A percentile compares a stretch with the other conserved stretches of the same genome.
Evolutionary conservation across 1,139 yeast genomes (phyloP).

Genomic region (Saccharomyces pastorianus): DNA sequence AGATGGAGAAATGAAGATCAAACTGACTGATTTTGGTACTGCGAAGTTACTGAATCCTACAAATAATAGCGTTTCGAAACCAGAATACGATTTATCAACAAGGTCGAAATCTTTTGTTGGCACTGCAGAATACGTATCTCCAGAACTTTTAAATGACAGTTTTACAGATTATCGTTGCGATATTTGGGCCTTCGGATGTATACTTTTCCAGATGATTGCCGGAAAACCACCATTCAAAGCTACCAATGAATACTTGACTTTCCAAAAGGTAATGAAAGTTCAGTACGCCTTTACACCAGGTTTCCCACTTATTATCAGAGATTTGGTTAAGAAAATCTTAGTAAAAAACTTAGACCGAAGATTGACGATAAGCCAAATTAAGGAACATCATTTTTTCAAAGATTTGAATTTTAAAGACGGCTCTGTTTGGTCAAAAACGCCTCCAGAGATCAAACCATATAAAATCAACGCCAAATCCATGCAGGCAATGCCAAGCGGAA

Average conservation of each 20-base stretch:
- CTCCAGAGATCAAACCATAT: slow-evolving; percentile 77
- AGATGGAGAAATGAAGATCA: slow-evolving; percentile 70
- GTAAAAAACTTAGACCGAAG: slow-evolving; percentile 63
- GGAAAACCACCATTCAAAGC: slow-evolving; percentile 97
- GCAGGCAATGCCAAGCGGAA: slow-evolving; percentile 35
- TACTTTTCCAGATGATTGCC: slow-evolving; percentile 83
- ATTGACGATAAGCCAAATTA: slow-evolving; percentile 58
- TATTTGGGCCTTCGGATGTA: slow-evolving; percentile 95
- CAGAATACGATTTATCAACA: slow-evolving; percentile 44
- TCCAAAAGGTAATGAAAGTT: slow-evolving; percentile 80
- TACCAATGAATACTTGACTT: slow-evolving; percentile 85
- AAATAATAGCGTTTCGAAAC: slow-evolving; percentile 36
- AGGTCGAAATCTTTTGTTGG: slow-evolving; percentile 82
- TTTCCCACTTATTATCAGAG: slow-evolving; percentile 63
- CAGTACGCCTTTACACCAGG: slow-evolving; percentile 79
- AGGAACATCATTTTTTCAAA: slow-evolving; percentile 69
- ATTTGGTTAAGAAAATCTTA: slow-evolving; percentile 61
- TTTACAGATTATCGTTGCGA: slow-evolving; percentile 83
- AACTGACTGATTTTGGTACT: slow-evolving; percentile 97
- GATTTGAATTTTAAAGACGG: slow-evolving; percentile 54
- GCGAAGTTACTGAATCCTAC: slow-evolving; percentile 62
- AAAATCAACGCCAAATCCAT: slow-evolving; percentile 41
- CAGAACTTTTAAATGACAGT: slow-evolving; percentile 80
- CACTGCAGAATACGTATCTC: slow-evolving; percentile 73
- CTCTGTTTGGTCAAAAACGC: slow-evolving; percentile 57